These are phyloP conservation scores for Stephania cephalantha DNA, from an alignment of 164 flowering plant genomes.

Conservation along the genomic window DNA sequence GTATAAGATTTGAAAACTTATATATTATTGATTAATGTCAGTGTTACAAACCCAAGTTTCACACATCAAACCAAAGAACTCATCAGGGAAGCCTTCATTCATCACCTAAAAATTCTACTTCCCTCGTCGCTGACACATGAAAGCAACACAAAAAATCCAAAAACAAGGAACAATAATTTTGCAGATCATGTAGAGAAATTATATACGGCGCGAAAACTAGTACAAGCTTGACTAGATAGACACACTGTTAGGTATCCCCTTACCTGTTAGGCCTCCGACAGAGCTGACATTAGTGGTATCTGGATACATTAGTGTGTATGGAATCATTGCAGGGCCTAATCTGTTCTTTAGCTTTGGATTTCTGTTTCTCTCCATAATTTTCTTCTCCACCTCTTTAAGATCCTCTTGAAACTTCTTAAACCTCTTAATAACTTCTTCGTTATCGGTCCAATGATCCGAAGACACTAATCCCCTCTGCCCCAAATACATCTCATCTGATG, in stretches of 20 bases:
- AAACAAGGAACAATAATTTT: no score
- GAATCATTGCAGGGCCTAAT: conserved; percentile 24
- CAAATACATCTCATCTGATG: conserved; percentile 48
- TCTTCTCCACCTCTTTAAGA: conserved; percentile 31
- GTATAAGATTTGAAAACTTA: no score
- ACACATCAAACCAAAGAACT: no score
- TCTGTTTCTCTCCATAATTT: conserved; percentile 35
- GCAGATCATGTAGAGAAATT: no score
- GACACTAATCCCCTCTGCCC: conserved; percentile 35
- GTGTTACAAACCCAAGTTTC: no score
- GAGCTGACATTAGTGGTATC: conserved; percentile 9
- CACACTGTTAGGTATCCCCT: conserved; percentile 30
- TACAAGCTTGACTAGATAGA: conserved; percentile 14
- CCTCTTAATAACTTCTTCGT: conserved; percentile 21
- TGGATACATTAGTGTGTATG: conserved; percentile 25
- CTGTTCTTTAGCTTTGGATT: conserved; percentile 36
- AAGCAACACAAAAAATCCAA: no score
- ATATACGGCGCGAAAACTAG: no score
- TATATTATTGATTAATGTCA: no score
- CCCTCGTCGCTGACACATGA: no score
- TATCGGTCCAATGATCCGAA: conserved; percentile 35
- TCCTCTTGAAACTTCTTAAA: conserved; percentile 32
- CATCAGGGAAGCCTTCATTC: no score
- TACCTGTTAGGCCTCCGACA: conserved; percentile 23
- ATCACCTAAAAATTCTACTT: no score